Evolutionary conservation across 805 yeast species (phyloP).

Genomic region (Kazachstania taianensis): DNA sequence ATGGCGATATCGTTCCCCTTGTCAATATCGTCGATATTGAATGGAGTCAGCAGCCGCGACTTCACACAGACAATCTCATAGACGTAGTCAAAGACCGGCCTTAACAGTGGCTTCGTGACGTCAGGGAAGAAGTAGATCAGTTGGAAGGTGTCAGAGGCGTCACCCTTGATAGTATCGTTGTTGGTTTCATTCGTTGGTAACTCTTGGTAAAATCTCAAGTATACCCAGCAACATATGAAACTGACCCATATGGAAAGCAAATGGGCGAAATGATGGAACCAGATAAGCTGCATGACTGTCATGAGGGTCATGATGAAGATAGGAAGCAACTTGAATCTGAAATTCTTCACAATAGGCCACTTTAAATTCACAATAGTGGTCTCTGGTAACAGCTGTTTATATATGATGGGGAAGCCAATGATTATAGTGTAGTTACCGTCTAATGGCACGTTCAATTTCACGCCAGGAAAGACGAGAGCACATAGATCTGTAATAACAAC

Average conservation of each 20-base stretch:
- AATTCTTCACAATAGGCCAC: constrained; percentile 33
- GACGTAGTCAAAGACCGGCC: constrained; percentile 38
- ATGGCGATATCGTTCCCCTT: constrained; percentile 62
- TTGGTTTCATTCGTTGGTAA: constrained; percentile 25
- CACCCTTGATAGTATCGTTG: constrained; percentile 40
- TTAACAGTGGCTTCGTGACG: constrained; percentile 39
- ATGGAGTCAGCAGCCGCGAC: constrained; percentile 46
- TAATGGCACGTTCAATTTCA: constrained; percentile 35
- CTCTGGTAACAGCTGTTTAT: constrained; percentile 57
- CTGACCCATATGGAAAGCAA: constrained; percentile 44
- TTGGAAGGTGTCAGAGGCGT: constrained; percentile 83
- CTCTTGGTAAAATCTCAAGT: constrained; percentile 69
- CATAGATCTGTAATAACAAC: constrained; percentile 14
- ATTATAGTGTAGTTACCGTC: constrained; percentile 47
- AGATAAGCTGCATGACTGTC: constrained; percentile 24
- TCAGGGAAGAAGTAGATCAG: constrained; percentile 79
- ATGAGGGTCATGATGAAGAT: constrained; percentile 31
- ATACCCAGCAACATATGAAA: constrained; percentile 63
- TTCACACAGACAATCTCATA: constrained; percentile 32
- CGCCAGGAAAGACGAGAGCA: too few relatives aligned
- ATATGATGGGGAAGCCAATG: constrained; percentile 50
- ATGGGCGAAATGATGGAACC: constrained; percentile 37
- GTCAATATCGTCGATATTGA: constrained; percentile 59
- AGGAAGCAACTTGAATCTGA: constrained; percentile 57
- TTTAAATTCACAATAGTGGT: constrained; percentile 41